A percentile compares a stretch with the other conserved stretches of the same genome.
These are phyloP conservation scores for Avena sativa DNA, from an alignment of 176 grass and related monocot genomes.

Conservation along the genomic window DNA sequence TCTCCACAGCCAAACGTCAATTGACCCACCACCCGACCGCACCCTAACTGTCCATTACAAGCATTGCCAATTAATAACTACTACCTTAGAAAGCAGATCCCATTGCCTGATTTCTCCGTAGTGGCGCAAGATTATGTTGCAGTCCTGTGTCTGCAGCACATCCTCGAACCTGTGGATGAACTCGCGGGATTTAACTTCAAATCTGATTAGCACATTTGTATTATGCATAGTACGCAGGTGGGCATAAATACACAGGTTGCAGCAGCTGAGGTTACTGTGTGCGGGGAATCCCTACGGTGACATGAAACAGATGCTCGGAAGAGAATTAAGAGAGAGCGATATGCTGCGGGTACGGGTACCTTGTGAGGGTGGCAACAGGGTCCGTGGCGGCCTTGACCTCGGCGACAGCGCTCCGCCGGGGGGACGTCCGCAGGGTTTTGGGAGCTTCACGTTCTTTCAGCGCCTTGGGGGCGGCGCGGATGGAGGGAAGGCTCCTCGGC, in stretches of 20 bases:
- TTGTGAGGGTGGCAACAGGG: conserved; percentile 63
- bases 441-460: conserved; percentile 43
- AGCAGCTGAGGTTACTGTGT: background rate
- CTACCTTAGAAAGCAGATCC: conserved; percentile 75
- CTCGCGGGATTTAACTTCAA: conserved; percentile 11
- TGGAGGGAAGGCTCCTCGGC: background rate
- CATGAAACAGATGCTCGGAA: background rate
- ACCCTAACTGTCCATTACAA: background rate
- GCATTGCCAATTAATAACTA: background rate
- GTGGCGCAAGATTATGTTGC: conserved; percentile 79
- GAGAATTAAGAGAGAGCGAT: background rate
- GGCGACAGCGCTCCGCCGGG: conserved; percentile 66
- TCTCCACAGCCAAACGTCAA: background rate
- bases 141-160: conserved; percentile 76
- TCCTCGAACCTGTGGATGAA: conserved; percentile 61
- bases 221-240: background rate
- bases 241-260: conserved; percentile 6
- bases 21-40: background rate
- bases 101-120: conserved; percentile 71
- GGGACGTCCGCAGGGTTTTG: conserved; percentile 48
- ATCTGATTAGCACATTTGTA: background rate
- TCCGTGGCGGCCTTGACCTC: conserved; percentile 58
- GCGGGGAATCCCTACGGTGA: background rate
- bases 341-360: conserved; percentile 41
- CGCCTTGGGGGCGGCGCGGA: conserved; percentile 30